These are phyloP conservation scores for Ettlia oleoabundans DNA, from an alignment of 139 green algal genomes.

Conservation along the genomic window DNA sequence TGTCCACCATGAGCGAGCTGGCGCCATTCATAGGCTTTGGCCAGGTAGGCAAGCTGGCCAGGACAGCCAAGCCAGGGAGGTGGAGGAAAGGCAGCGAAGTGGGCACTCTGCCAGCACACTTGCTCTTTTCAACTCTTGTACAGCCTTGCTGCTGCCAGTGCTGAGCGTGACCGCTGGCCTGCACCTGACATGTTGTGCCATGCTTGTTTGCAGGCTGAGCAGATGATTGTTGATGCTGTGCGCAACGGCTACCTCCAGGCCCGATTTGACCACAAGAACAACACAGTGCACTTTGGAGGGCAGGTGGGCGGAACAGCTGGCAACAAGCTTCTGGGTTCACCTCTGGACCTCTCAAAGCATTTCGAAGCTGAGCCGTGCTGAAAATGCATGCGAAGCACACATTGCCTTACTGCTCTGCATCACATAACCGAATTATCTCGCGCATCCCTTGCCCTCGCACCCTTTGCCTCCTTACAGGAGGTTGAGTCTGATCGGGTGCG, in stretches of 20 bases:
- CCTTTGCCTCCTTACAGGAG: slow-evolving; percentile 46
- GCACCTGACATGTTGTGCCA: neutral
- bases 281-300: slow-evolving; percentile 89
- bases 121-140: no score
- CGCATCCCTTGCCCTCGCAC: no score
- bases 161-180: neutral
- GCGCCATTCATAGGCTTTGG: slow-evolving; percentile 82
- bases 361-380: no score
- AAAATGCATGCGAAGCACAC: no score
- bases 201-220: slow-evolving; percentile 69
- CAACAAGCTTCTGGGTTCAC: no score
- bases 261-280: slow-evolving; percentile 90
- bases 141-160: neutral
- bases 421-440: no score
- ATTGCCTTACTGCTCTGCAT: no score
- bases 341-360: no score
- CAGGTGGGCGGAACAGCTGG: no score
- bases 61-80: neutral
- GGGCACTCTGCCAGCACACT: no score
- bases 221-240: slow-evolving; percentile 91
- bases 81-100: no score
- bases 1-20: slow-evolving; percentile 62
- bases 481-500: slow-evolving; percentile 72
- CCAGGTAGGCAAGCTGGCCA: slow-evolving; percentile 44
- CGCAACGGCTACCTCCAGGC: slow-evolving; percentile 89